Base-by-base conservation (phyloP, 352 stramenopile genomes). In the Nothophytophthora sp. region DNA sequence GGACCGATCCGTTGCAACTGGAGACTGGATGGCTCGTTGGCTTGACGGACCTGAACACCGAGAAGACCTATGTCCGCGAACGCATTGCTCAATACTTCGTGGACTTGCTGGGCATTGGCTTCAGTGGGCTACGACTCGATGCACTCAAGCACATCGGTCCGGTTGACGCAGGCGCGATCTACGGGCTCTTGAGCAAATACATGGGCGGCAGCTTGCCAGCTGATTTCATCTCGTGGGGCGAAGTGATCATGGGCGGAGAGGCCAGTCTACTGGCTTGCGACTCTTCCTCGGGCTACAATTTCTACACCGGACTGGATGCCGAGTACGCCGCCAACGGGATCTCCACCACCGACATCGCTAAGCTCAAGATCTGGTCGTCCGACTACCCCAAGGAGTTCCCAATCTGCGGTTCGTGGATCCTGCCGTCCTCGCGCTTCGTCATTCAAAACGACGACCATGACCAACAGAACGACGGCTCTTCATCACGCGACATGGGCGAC, bases 391-490 rank as follows among this genome's bases (percentile, higher is more conserved):
- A 74, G 30, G 47, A 76, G 12, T 65, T 75, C 43, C 76, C 76
- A 3, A 55, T 74, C n/a, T 85, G 73, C 24, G 76, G 74, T 13
- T 77, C 60, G n/a, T 90, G 80, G 71, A 78, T 86, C 41, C 36
- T 90, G 12, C 73, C 75, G 16, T 25, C 76, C 1, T 73, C 72
- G 18, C 72, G 81, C 1, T 86, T 88, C 23, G 81, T 87, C 29
- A 65, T 91, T 8, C 81, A 91, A 46, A 91, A 90, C 52, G 81
- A 90, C 25, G 78, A 89, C 51, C 72, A 84, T 47, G 81, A 91
- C 60, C 81, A 91, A 44, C 76, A 91, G 40, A 67, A 58, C 35
- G 56, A 64, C 1, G 78, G 72, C 15, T 86, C 71, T 5, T 66
- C 44, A 2, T 67, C 76, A 13, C 74, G 80, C 4, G 60, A 81